Conservation (phyloP, 345 rosid genomes). For the Leavenworthia alabamica region DNA sequence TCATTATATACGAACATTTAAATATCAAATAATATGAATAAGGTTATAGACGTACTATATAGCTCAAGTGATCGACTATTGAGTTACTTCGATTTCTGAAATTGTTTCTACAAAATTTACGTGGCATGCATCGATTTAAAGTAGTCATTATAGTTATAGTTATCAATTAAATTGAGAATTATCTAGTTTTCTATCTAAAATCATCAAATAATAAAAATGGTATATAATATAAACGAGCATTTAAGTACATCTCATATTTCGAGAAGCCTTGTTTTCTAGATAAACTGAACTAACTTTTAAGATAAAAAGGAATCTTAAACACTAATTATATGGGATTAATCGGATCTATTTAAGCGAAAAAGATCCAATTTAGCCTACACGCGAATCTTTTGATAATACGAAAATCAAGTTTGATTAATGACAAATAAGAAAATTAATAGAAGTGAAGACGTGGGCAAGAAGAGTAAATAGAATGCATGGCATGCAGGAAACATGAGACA, state of each 20-base stretch:
- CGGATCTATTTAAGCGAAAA: not conserved
- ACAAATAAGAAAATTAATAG: conserved; percentile 5
- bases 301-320: conserved; percentile 10
- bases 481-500: conserved; percentile 38
- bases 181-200: not conserved
- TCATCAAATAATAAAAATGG: not conserved
- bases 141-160: not conserved
- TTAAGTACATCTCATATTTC: conserved; percentile 17
- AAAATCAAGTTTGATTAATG: not conserved
- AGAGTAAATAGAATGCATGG: conserved; percentile 32
- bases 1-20: not conserved
- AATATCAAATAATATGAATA: not conserved
- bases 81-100: not conserved
- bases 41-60: not conserved
- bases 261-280: conserved; percentile 11
- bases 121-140: not conserved
- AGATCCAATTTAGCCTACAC: not conserved
- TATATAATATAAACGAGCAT: conserved; percentile 5
- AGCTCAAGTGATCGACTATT: not conserved
- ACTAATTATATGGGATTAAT: not conserved
- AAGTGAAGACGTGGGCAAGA: conserved; percentile 30
- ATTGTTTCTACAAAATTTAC: not conserved
- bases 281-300: not conserved
- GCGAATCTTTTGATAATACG: not conserved
- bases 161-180: too few species aligned